Evolutionary conservation across 164 flowering plant species (phyloP).

Genomic region (Dillenia turbinata): DNA sequence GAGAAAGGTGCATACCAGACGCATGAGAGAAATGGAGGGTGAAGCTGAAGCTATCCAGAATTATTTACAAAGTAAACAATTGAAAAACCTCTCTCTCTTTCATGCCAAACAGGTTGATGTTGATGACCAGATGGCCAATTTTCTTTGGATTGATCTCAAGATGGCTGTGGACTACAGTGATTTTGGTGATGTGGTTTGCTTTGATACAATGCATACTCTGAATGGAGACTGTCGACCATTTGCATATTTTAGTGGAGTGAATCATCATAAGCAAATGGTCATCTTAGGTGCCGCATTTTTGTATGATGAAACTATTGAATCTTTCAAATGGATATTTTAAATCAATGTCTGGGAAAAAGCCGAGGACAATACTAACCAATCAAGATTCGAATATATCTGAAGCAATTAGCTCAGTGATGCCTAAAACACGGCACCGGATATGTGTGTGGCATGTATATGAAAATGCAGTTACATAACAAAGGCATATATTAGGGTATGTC

Average conservation of each 20-base stretch:
- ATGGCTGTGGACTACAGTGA: slow-evolving; percentile 20
- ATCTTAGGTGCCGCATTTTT: slow-evolving; percentile 28
- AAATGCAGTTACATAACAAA: slow-evolving; percentile 22
- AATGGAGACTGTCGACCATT: slow-evolving; percentile 23
- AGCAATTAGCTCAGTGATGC: slow-evolving; percentile 18
- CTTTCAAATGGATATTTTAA: slow-evolving; percentile 25
- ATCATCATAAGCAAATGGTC: slow-evolving; percentile 27
- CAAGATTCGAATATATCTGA: slow-evolving; percentile 24
- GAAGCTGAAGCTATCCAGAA: slow-evolving; percentile 15
- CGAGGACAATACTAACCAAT: slow-evolving; percentile 30
- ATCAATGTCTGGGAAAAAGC: slow-evolving; percentile 27
- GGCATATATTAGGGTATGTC: slow-evolving; percentile 2
- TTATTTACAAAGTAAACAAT: slow-evolving; percentile 22
- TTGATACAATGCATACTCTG: slow-evolving; percentile 21
- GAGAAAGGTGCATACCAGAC: slow-evolving; percentile 8
- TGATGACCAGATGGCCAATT: slow-evolving; percentile 19
- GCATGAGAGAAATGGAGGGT: slow-evolving; percentile 9
- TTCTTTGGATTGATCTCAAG: slow-evolving; percentile 35
- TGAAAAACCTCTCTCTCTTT: slow-evolving; percentile 22
- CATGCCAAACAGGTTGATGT: slow-evolving; percentile 24
- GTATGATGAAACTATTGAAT: slow-evolving; percentile 28
- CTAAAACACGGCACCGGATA: slow-evolving; percentile 22
- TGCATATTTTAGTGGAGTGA: slow-evolving; percentile 29
- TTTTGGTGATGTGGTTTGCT: slow-evolving; percentile 30
- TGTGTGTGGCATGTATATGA: slow-evolving; percentile 32